Evolutionary conservation across 2,329 filamentous ascomycete species (phyloP), one percentile per base, ranked within the genome.

Genomic region (Bretziella fagacearum): DNA sequence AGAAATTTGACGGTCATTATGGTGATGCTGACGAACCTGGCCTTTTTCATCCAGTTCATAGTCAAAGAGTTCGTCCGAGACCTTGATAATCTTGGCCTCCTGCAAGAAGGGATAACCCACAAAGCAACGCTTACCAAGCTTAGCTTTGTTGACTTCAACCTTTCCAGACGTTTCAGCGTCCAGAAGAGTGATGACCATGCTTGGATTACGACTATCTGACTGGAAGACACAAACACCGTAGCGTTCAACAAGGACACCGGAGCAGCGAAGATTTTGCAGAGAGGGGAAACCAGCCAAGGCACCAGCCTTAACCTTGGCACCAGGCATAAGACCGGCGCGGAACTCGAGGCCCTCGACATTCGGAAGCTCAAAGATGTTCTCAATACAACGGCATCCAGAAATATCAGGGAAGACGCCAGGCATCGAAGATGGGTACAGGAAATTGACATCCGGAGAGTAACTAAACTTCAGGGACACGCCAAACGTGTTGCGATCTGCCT

Each of bases 221-320:
- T 94, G 86, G 66, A 98, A 98, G 27, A 98, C 85, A 53, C 80
- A 91, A 52, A 98, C 84, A 2, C 86, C 86, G 54, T 93, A 93
- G 6, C 79, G 84, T 41, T 64, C 60, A 6, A 66, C 57, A 17
- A 96, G 68, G 48, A 77, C 73, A 2, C 84, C 91, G 51, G 77
- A 79, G 60, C 91, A 87, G 0, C 85, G 82, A 33, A 98, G 65
- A 1, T 83, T 91, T 53, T 87, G 83, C 56, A 98, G 64, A 53
- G 81, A 91, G 4, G 91, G 91, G 60, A 98, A 98, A 3, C 91
- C 91, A 49, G 91, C 89, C 52, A 96, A 65, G n/a, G 91, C 86
- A 47, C 79, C 71, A 44, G 75, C 70, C 17, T 85, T 91, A 44
- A 95, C 66, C 59, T 93, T 80, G 5, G 82, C 87, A 35, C 85